Conservation (phyloP, 371 early-diverging fungal species). For the Syncephalis plumigaleata region DNA sequence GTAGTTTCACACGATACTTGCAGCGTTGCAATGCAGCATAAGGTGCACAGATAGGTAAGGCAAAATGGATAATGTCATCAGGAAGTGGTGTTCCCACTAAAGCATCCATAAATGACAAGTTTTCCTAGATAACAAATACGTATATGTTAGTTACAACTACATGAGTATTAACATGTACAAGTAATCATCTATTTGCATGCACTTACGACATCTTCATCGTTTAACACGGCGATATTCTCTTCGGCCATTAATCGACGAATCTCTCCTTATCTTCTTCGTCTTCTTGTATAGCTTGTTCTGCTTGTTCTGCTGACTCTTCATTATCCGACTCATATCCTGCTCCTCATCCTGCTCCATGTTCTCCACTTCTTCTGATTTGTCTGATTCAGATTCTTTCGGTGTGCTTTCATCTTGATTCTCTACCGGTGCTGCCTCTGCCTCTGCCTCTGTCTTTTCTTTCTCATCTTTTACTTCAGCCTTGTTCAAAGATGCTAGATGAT, state of each 20-base stretch:
- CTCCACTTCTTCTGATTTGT: no score
- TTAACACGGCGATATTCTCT: conserved; percentile 47
- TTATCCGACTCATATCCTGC: no score
- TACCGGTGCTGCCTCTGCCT: conserved; percentile 15
- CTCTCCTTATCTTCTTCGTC: no score
- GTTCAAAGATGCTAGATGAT: background rate
- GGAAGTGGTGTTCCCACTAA: conserved; percentile 59
- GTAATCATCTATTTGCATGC: conserved; percentile 4
- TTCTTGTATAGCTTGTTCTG: no score
- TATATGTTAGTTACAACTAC: background rate
- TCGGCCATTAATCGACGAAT: conserved; percentile 51
- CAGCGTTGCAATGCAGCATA: conserved; percentile 72
- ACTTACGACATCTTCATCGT: conserved; percentile 35
- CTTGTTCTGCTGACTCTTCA: no score
- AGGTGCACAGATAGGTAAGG: conserved; percentile 95
- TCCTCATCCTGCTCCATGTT: no score
- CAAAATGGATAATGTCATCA: conserved; percentile 69
- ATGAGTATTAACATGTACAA: background rate
- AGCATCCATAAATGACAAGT: conserved; percentile 49
- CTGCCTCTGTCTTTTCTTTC: background rate
- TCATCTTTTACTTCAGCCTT: conserved; percentile 6
- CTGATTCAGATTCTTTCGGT: no score
- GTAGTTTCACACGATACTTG: conserved; percentile 91
- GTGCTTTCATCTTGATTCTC: no score
- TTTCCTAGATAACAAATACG: conserved; percentile 13